Conservation (phyloP, 495 filamentous ascomycete genomes). For the Xylona heveae region DNA sequence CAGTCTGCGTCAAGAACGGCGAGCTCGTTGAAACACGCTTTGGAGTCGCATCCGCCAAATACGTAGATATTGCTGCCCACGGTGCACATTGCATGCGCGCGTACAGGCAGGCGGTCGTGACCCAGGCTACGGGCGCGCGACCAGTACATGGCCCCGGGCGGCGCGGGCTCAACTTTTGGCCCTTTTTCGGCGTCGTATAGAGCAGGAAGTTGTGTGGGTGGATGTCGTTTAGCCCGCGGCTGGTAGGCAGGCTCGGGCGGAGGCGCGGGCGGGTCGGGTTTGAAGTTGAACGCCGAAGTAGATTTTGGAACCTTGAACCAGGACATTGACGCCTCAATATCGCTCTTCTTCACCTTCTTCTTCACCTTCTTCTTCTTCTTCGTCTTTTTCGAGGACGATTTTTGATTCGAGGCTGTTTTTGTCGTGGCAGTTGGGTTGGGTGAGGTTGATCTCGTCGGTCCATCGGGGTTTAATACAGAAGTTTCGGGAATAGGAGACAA, state of each 20-base stretch:
- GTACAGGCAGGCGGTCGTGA: conserved; percentile 29
- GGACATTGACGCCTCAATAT: too few species aligned
- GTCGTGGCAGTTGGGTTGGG: too few species aligned
- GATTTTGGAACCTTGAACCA: too few species aligned
- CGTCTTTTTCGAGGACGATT: background rate
- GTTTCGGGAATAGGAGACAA: too few species aligned
- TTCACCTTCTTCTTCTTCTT: conserved; percentile 3
- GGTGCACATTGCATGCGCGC: conserved; percentile 40
- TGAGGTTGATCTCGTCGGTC: too few species aligned
- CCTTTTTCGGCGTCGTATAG: conserved; percentile 32
- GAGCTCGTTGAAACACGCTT: conserved; percentile 41
- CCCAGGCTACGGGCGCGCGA: conserved; percentile 35
- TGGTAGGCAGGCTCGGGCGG: background rate
- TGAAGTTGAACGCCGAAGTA: too few species aligned
- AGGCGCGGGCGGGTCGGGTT: background rate
- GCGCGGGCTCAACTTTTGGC: conserved; percentile 33
- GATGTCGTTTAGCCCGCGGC: conserved; percentile 1
- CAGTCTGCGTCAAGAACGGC: conserved; percentile 44
- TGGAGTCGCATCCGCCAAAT: conserved; percentile 43
- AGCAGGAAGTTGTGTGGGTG: conserved; percentile 25
- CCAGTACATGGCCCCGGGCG: conserved; percentile 53
- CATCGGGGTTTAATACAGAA: too few species aligned
- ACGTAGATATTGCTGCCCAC: conserved; percentile 39
- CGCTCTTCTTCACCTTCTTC: too few species aligned
- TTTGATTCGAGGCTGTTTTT: too few species aligned